A percentile compares a stretch with the other conserved stretches of the same genome.
phyloP scores from a whole-genome alignment of 2,329 filamentous ascomycete species.

The Fusarium luffae region DNA sequence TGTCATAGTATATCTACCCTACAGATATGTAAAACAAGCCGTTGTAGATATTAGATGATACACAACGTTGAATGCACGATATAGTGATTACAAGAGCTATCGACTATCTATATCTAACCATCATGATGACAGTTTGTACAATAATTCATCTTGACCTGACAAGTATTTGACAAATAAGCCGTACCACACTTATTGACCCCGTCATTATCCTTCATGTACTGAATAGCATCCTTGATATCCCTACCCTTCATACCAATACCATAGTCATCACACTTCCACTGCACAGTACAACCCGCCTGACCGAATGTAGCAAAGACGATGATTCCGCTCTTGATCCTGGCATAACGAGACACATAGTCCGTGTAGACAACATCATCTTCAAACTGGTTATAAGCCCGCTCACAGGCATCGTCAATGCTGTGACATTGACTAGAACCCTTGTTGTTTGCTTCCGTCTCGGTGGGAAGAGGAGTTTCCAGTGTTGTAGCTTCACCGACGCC shows the following conservation, averaged over 20 bases:
- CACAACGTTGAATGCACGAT: too few relatives aligned
- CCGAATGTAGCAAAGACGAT: conserved; percentile 15
- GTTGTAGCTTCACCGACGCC: conserved; percentile 7
- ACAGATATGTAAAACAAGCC: too few relatives aligned
- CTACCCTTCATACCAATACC: conserved; percentile 30
- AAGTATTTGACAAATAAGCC: conserved; percentile 26
- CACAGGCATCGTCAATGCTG: conserved; percentile 30
- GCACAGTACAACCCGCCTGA: conserved; percentile 24
- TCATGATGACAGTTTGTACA: conserved; percentile 29
- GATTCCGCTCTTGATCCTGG: conserved; percentile 14
- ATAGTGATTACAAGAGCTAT: too few relatives aligned
- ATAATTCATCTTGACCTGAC: conserved; percentile 27
- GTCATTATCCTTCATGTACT: conserved; percentile 21
- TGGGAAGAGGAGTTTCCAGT: conserved; percentile 3
- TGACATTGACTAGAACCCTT: conserved; percentile 31
- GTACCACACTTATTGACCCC: conserved; percentile 29
- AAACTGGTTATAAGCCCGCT: conserved; percentile 21
- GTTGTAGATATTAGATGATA: too few relatives aligned
- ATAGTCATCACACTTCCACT: conserved; percentile 30
- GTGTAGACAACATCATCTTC: conserved; percentile 21
- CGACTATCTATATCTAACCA: not conserved
- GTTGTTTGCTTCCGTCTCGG: conserved; percentile 21
- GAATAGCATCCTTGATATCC: conserved; percentile 29
- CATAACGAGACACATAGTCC: conserved; percentile 18
- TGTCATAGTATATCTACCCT: too few relatives aligned